Evolutionary conservation across 371 early-diverging fungal genomes (phyloP), one percentile per base, ranked within the genome.

Genomic region (Mucor irregularis): DNA sequence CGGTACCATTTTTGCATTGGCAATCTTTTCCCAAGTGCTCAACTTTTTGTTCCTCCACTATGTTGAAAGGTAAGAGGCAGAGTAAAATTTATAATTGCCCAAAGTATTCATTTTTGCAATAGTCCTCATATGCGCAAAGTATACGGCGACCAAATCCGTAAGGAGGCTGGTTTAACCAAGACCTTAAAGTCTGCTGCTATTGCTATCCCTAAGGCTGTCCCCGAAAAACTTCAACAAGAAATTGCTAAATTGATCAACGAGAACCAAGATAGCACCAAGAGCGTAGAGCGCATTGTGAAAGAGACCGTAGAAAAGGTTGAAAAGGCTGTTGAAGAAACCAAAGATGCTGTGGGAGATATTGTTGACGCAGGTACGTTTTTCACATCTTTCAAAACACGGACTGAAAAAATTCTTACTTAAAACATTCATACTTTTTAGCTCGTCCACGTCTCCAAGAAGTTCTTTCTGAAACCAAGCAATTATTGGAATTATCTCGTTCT

Each of bases 61-160:
- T 61, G 95, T 97, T 11, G 95, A 95, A 70, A 73, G 69, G 33
- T 69, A 63, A 53, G 37, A n/a, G 31, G 48, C 2, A 34, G 17
- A 16, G 6, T 2, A 34, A 24, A 3, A 19, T 0, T 0, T 34
- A 26, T 9, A 34, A 19, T 17, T 43, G n/a, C 44, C 11, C 14
- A 17, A 40, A 4, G 40, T 7, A 21, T 37, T 44, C 46, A 26
- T 38, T 31, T 35, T 46, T 3, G 9, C 14, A n/a, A 22, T 47
- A 74, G 80, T 22, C 94, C 93, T 34, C 92, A 94, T 60, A 90
- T 92, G 90, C 78, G 82, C 16, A 83, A 81, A 60, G 64, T 91
- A 28, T 96, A 95, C 66, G 95, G 96, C 2, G 73, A 81, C 30
- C 81, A 85, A 49, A 69, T 92, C 38, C 85, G 90, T 44, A 81